Base-by-base conservation (phyloP, 352 stramenopile genomes). In the Pythium rishiriense region DNA sequence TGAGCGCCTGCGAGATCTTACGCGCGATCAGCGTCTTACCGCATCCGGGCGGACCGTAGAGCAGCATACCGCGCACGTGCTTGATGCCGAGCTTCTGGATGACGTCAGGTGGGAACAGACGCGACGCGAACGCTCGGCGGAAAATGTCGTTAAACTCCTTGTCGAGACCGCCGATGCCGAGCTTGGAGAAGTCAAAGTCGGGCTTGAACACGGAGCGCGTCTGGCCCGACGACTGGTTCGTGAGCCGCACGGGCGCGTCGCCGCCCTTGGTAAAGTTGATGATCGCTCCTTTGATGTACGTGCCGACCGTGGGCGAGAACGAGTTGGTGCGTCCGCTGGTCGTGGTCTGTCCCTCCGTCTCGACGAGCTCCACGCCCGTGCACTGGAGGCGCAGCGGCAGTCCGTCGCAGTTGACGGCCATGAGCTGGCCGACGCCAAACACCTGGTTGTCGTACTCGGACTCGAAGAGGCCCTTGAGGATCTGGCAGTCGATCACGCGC, bases 111-210 rank as follows among this genome's bases (percentile, higher is more conserved):
- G 98, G 97, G 83, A 98, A 99, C 52, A 99, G 91, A 5, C 97
- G 93, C 54, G 90, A 98, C 14, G 97, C 97, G 78, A 99, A 99
- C 19, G 98, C 98, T 41, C 97, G 93, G 54, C 97, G 90, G 78
- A 99, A 99, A 65, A 99, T 99, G 76, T 99, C 87, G 79, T 98
- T 99, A 75, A 99, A 99, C 81, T 99, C 96, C 54, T 96, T 93
- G 79, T 99, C 96, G 31, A 99, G 88, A 62, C 98, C 98, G 41
- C 97, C 98, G 74, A 99, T 99, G 57, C 97, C 98, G 41, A 99
- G 79, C 75, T 99, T 98, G 69, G 94, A 95, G 78, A 99, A 99
- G 78, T 99, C 96, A 77, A 99, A 99, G 61, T 99, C 96, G 1
- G 84, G 87, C 47, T 97, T 95, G 76, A 99, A 99, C 29, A 99